Evolutionary conservation across 208 protist species (phyloP).

Genomic region (Acanthamoeba castellanii): DNA sequence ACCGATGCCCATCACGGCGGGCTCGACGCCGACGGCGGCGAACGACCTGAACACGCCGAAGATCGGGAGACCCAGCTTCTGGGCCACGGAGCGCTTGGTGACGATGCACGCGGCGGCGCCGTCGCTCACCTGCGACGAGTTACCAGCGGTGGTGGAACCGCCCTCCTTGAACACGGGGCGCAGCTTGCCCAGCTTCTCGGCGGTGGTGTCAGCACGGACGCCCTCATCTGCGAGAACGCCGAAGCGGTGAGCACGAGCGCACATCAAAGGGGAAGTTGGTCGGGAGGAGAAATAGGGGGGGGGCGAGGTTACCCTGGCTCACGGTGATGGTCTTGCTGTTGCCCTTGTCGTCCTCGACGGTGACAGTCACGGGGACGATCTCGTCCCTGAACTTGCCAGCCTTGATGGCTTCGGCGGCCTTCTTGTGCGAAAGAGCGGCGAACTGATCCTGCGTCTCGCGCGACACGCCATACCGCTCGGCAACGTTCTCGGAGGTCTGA

Average conservation of each 20-base stretch:
- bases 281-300: too few species aligned
- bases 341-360: constrained; percentile 77
- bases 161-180: constrained; percentile 80
- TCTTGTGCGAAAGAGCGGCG: constrained; percentile 84
- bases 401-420: constrained; percentile 80
- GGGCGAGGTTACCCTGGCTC: neutral
- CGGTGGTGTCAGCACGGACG: constrained; percentile 79
- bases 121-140: constrained; percentile 88
- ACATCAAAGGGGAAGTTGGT: too few species aligned
- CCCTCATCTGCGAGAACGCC: constrained; percentile 83
- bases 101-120: constrained; percentile 83
- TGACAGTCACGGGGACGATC: constrained; percentile 80
- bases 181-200: constrained; percentile 83
- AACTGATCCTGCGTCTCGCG: constrained; percentile 85
- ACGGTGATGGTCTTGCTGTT: constrained; percentile 80
- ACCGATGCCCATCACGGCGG: constrained; percentile 84
- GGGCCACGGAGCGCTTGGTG: constrained; percentile 60
- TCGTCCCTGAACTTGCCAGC: constrained; percentile 82
- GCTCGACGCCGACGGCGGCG: constrained; percentile 76
- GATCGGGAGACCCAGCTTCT: constrained; percentile 80
- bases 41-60: constrained; percentile 77
- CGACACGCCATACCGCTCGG: constrained; percentile 82
- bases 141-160: constrained; percentile 90
- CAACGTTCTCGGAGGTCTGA: constrained; percentile 84
- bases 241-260: too few species aligned